These are phyloP conservation scores for Phytophthora rubi DNA, from an alignment of 352 stramenopile species.

Conservation along the genomic window DNA sequence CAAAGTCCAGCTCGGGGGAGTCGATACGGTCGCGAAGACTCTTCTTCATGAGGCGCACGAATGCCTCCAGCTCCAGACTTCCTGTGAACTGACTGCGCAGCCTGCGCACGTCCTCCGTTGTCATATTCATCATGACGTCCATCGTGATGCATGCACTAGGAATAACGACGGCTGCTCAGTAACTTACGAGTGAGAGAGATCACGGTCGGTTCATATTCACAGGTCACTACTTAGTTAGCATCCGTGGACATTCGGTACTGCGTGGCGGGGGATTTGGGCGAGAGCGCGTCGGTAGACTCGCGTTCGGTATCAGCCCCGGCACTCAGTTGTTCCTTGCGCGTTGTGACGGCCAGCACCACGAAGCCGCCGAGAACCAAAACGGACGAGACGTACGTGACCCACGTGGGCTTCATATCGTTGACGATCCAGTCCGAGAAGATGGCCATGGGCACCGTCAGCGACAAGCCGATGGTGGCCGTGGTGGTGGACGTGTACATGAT, in stretches of 20 bases:
- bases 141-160: conserved; percentile 33
- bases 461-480: conserved; percentile 96
- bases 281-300: conserved; percentile 10
- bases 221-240: background rate
- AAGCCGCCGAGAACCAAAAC: conserved; percentile 80
- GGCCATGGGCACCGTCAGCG: conserved; percentile 96
- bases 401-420: conserved; percentile 55
- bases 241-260: conserved; percentile 42
- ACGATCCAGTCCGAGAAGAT: conserved; percentile 92
- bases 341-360: conserved; percentile 57
- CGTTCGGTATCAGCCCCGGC: conserved; percentile 7
- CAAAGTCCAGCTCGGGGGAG: conserved; percentile 73
- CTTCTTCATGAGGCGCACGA: conserved; percentile 76
- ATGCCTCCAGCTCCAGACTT: conserved; percentile 64
- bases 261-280: conserved; percentile 36
- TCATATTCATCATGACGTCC: conserved; percentile 91
- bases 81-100: conserved; percentile 61
- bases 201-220: background rate
- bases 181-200: too few species aligned
- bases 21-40: conserved; percentile 72
- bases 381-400: conserved; percentile 66
- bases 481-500: conserved; percentile 97
- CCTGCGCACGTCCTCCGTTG: conserved; percentile 71
- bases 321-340: conserved; percentile 39
- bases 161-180: background rate